Conservation (phyloP, 306 rosid genomes). For the Casuarina cunninghamiana region DNA sequence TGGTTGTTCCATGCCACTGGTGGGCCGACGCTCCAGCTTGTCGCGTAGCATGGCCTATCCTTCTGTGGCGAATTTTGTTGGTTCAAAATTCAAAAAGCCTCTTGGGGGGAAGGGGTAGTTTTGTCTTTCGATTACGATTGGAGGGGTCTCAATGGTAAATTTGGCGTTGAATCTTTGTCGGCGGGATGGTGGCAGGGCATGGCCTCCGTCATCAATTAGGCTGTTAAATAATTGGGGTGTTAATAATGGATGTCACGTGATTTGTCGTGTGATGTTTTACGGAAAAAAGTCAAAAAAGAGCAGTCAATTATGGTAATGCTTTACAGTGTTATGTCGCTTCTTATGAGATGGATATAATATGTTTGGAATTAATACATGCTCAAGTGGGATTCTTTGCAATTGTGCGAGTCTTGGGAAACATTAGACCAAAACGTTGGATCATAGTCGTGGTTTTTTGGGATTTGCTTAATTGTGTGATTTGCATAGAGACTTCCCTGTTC, state of each 20-base stretch:
- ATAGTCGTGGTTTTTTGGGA: not conserved
- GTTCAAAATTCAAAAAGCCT: conserved; percentile 13
- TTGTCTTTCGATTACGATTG: not conserved
- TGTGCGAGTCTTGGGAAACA: too few species aligned
- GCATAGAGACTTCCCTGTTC: not conserved
- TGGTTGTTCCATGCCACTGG: conserved; percentile 4
- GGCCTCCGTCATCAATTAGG: conserved; percentile 14
- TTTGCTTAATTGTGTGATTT: not conserved
- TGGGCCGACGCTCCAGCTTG: conserved; percentile 2
- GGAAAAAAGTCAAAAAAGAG: not conserved
- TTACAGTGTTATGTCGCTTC: not conserved
- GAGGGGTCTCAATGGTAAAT: not conserved
- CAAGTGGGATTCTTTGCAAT: too few species aligned
- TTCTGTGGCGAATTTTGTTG: too few species aligned
- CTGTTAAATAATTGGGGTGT: conserved; percentile 19
- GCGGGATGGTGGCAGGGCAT: conserved; percentile 35
- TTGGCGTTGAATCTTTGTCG: conserved; percentile 3
- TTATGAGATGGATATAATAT: too few species aligned
- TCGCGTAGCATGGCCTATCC: not conserved
- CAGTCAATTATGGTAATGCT: not conserved
- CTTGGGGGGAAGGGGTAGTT: not conserved
- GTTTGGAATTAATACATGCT: too few species aligned
- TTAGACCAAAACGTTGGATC: too few species aligned
- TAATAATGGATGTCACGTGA: conserved; percentile 49
- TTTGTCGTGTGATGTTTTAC: conserved; percentile 28